Conservation (phyloP, 2,329 filamentous ascomycete genomes). For the Onygenales sp. region DNA sequence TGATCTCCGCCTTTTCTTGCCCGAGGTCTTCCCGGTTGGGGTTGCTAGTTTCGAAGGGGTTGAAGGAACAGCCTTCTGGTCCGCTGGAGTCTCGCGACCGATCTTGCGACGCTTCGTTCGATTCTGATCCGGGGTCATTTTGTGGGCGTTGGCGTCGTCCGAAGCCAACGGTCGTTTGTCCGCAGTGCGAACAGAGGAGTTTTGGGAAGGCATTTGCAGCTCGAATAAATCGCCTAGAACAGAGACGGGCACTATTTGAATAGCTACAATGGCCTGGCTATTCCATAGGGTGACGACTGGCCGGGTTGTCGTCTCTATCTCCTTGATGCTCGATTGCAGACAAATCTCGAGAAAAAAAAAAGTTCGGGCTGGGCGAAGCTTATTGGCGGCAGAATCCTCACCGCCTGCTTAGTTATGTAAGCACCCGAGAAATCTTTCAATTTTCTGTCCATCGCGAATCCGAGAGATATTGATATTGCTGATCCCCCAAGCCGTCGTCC, state of each 20-base stretch:
- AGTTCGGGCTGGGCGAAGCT: too few species aligned
- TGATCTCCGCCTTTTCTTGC: background rate
- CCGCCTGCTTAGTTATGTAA: too few species aligned
- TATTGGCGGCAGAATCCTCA: too few species aligned
- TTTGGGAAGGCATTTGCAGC: background rate
- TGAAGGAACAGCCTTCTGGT: background rate
- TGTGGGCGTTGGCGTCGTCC: slow-evolving; percentile 1
- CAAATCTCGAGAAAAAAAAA: too few species aligned
- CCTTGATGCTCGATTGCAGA: too few species aligned
- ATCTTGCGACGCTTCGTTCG: slow-evolving; percentile 4
- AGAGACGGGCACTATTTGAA: slow-evolving; percentile 27
- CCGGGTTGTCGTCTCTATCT: too few species aligned
- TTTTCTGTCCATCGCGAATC: too few species aligned
- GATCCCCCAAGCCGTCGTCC: too few species aligned
- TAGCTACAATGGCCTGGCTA: too few species aligned
- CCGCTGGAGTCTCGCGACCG: background rate
- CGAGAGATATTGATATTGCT: too few species aligned
- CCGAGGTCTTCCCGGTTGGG: background rate
- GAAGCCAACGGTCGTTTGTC: slow-evolving; percentile 2
- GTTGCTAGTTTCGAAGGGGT: background rate
- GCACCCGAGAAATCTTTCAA: too few species aligned
- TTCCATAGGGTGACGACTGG: too few species aligned
- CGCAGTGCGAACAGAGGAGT: background rate
- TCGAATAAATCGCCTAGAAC: background rate
- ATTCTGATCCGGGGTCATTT: background rate